A percentile compares a stretch with the other conserved stretches of the same genome.
These are phyloP conservation scores for Primulina eburnea DNA, from an alignment of 257 asterid species.

Conservation along the genomic window DNA sequence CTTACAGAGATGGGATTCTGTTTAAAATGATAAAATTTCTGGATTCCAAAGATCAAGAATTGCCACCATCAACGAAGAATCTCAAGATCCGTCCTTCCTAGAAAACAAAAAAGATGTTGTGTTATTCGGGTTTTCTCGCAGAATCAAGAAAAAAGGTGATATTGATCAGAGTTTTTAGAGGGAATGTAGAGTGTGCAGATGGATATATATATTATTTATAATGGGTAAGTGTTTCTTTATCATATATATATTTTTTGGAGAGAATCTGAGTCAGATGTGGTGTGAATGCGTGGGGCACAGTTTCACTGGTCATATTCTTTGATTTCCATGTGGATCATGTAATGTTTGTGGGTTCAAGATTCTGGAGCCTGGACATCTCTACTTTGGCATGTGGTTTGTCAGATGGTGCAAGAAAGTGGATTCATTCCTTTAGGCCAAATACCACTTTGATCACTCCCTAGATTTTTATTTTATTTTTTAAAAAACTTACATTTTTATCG, in stretches of 20 bases:
- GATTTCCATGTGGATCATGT: slow-evolving; percentile 60
- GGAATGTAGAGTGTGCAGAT: slow-evolving; percentile 40
- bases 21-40: slow-evolving; percentile 25
- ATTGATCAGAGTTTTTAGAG: slow-evolving; percentile 33
- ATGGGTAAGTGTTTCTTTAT: too few relatives aligned
- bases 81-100: neutral
- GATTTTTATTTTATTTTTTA: too few relatives aligned
- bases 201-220: neutral
- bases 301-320: slow-evolving; percentile 41
- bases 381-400: slow-evolving; percentile 85
- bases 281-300: slow-evolving; percentile 66
- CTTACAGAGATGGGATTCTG: slow-evolving; percentile 35
- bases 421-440: slow-evolving; percentile 10
- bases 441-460: neutral
- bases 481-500: too few relatives aligned
- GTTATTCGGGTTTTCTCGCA: slow-evolving; percentile 14
- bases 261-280: slow-evolving; percentile 53
- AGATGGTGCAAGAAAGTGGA: slow-evolving; percentile 50
- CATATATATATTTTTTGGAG: slow-evolving; percentile 11
- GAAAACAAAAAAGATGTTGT: slow-evolving; percentile 36
- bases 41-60: slow-evolving; percentile 25
- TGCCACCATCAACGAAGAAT: neutral
- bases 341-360: slow-evolving; percentile 55
- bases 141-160: slow-evolving; percentile 35
- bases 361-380: slow-evolving; percentile 46